A percentile compares a stretch with the other conserved stretches of the same genome.
These are phyloP conservation scores for Aspergillus sp. DNA, from an alignment of 2,329 filamentous ascomycete species.

Conservation along the genomic window DNA sequence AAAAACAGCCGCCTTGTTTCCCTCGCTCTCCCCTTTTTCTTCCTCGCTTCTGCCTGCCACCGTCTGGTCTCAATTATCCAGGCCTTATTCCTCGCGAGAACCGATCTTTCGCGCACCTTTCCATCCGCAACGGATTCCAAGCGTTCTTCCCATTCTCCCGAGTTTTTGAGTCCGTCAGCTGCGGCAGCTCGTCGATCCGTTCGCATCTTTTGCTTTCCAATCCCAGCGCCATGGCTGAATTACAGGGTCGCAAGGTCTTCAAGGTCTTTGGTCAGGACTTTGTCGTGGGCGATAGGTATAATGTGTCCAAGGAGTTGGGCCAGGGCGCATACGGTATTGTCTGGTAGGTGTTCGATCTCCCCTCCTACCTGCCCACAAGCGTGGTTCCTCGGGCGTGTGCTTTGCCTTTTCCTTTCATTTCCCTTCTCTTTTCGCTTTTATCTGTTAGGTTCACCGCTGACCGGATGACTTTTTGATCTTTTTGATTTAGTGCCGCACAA, in stretches of 20 bases:
- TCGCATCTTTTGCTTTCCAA: neutral
- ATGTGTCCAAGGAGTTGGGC: conserved; percentile 95
- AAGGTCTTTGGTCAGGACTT: conserved; percentile 99
- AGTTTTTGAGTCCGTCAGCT: neutral
- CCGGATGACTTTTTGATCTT: neutral
- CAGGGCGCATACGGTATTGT: conserved; percentile 98
- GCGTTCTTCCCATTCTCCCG: neutral
- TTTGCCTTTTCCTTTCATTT: neutral
- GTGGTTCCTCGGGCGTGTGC: neutral
- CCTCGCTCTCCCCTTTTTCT: neutral
- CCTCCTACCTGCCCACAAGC: neutral
- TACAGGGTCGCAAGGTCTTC: conserved; percentile 78
- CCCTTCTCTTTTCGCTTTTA: too few relatives aligned
- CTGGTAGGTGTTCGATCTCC: conserved; percentile 55
- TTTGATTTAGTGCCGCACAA: conserved; percentile 67
- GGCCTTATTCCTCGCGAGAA: neutral
- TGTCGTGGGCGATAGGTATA: conserved; percentile 95
- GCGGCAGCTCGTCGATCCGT: too few relatives aligned
- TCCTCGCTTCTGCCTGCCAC: conserved; percentile 1
- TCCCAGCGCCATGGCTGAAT: conserved; percentile 45
- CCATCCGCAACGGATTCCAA: neutral
- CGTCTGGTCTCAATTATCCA: neutral
- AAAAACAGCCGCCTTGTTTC: neutral
- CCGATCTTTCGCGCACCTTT: neutral
- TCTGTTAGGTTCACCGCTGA: conserved; percentile 7